Evolutionary conservation across 805 yeast species (phyloP).

Genomic region (Metschnikowia amazonensis): DNA sequence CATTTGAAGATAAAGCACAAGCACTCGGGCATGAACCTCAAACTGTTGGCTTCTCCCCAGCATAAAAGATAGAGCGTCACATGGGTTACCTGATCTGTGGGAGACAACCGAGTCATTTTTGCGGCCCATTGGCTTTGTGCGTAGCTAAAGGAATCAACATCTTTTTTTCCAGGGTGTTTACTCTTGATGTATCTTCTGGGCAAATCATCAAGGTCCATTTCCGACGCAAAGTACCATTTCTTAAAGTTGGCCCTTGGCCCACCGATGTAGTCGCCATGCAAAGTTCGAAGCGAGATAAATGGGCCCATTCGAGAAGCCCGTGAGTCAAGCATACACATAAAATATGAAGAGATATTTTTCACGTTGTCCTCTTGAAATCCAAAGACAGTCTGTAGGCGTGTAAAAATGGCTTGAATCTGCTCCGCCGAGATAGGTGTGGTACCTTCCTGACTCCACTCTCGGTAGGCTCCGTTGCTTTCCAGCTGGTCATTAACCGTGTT

Average conservation of each 20-base stretch:
- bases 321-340: conserved; percentile 19
- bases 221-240: conserved; percentile 77
- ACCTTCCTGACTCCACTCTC: conserved; percentile 41
- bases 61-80: conserved; percentile 65
- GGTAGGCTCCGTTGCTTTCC: neutral
- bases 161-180: neutral
- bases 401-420: conserved; percentile 56
- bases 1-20: conserved; percentile 80
- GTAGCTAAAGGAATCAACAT: conserved; percentile 1
- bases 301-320: conserved; percentile 59
- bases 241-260: conserved; percentile 65
- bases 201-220: conserved; percentile 46
- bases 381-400: conserved; percentile 50
- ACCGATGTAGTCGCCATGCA: conserved; percentile 75
- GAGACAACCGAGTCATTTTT: conserved; percentile 47
- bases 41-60: conserved; percentile 90
- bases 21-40: conserved; percentile 88
- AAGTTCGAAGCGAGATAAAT: conserved; percentile 48
- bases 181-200: conserved; percentile 21
- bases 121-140: conserved; percentile 49
- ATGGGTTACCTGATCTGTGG: conserved; percentile 58
- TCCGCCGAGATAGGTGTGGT: conserved; percentile 47
- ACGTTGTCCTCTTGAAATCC: conserved; percentile 69
- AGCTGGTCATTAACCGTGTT: neutral
- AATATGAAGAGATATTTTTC: conserved; percentile 54